Base-by-base conservation (phyloP, 1,284 basidiomycete genomes). In the Phaffia rhodozyma region DNA sequence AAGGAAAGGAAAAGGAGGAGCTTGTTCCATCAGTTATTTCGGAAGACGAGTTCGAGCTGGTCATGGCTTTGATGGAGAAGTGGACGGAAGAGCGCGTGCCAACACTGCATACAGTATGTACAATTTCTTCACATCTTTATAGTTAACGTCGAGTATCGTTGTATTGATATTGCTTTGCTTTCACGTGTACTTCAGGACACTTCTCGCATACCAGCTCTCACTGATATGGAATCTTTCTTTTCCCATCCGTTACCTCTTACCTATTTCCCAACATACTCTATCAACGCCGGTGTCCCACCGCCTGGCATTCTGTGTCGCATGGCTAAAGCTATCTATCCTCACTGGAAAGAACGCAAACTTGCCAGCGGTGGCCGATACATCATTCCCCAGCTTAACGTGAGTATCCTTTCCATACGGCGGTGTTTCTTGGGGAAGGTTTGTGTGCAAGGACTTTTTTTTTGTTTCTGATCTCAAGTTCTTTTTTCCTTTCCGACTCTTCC, bases 1-100 rank as follows among this genome's bases (percentile, higher is more conserved):
- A 67, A 58, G 75, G 73, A 23, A 76, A 77, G 65, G 75, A 76
- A 61, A 77, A 77, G 67, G 82, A 83, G 58, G 82, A 84, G 18
- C 73, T 86, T 20, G 60, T 66, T 25, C 55, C 57, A 29, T 61
- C 64, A 16, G 73, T 79, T 62, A 86, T 97, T 66, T 81, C 82
- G 3, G 91, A 96, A 72, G 91, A 96, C 70, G 86, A 91, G 69
- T 94, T 97, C 69, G 96, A 98, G 76, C 82, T 92, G 68, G 84
- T 96, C 66, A 94, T 97, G 89, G 91, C 90, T 55, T 77, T 97
- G 52, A 88, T 97, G 71, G 94, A 99, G 78, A 87, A 87, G 72
- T 81, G 88, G 59, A 90, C 91, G 0, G 88, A 92, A 70, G 91
- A 97, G 71, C 88, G 86, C 27, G 75, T 88, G 0, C 92, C 94